phyloP scores from a whole-genome alignment of 768 basidiomycete species.

The Boletales sp. region DNA sequence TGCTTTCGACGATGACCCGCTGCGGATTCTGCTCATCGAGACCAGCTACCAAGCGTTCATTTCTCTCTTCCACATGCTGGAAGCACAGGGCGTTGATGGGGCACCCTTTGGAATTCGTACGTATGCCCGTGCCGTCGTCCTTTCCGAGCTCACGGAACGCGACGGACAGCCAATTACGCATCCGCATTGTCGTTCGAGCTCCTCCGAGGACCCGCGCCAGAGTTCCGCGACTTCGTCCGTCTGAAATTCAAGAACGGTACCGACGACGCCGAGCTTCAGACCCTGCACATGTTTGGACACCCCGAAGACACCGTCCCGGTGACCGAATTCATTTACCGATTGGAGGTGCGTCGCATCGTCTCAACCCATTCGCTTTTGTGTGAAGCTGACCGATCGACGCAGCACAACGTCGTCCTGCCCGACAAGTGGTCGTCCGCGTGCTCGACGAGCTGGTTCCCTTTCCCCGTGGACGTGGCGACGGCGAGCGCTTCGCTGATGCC shows the following conservation, averaged over 20 bases:
- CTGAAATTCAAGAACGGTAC: conserved; percentile 85
- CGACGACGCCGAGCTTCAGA: conserved; percentile 46
- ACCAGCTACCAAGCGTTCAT: conserved; percentile 87
- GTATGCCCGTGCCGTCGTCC: conserved; percentile 27
- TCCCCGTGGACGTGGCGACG: conserved; percentile 2
- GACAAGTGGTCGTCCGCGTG: conserved; percentile 41
- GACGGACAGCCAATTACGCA: conserved; percentile 57
- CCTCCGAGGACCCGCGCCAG: conserved; percentile 69
- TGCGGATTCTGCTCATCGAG: conserved; percentile 72
- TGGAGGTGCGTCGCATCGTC: conserved; percentile 50
- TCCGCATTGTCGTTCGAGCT: conserved; percentile 74
- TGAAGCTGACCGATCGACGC: neutral
- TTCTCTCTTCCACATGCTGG: conserved; percentile 76
- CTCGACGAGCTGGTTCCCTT: conserved; percentile 29
- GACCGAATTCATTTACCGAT: conserved; percentile 78
- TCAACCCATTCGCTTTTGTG: neutral
- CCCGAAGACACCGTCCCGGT: conserved; percentile 64
- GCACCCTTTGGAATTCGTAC: conserved; percentile 60
- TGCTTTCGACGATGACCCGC: conserved; percentile 71
- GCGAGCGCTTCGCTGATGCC: conserved; percentile 1
- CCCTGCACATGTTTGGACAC: conserved; percentile 68
- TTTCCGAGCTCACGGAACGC: neutral
- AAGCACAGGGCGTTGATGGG: conserved; percentile 48
- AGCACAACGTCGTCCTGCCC: conserved; percentile 37
- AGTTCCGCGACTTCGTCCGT: conserved; percentile 74